Evolutionary conservation across 2,329 filamentous ascomycete genomes (phyloP).

Genomic region (Fusarium pininemorale): DNA sequence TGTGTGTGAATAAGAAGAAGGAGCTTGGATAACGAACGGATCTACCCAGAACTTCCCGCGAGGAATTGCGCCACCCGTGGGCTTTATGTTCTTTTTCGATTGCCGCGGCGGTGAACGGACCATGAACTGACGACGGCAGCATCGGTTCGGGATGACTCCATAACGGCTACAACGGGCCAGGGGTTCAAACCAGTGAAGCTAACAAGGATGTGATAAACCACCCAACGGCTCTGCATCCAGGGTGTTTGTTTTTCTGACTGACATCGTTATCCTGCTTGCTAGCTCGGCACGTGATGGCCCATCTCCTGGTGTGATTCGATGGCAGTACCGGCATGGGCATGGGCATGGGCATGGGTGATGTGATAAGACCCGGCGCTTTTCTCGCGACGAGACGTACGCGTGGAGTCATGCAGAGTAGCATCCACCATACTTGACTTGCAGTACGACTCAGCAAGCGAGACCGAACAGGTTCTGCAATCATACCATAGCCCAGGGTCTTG

Average conservation of each 20-base stretch:
- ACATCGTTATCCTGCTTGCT: neutral
- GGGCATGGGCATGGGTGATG: neutral
- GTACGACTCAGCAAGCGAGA: neutral
- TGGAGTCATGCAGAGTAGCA: neutral
- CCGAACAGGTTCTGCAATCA: neutral
- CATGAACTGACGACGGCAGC: conserved; percentile 12
- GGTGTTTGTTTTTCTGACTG: neutral
- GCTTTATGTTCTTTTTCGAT: conserved; percentile 9
- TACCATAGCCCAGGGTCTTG: neutral
- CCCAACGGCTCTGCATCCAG: neutral
- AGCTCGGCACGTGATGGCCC: neutral
- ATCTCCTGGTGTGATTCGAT: neutral
- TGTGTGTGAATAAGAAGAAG: neutral
- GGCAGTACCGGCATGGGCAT: neutral
- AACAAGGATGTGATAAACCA: neutral
- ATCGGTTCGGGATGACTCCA: conserved; percentile 22
- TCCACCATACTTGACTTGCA: neutral
- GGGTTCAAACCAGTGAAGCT: neutral
- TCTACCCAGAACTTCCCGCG: neutral
- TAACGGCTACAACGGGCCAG: conserved; percentile 16
- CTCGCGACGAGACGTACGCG: neutral
- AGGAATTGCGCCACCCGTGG: neutral
- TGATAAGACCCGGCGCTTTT: neutral
- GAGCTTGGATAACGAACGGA: neutral
- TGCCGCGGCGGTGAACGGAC: conserved; percentile 14